Percentiles rank a stretch among this genome's conserved stretches.
Evolutionary conservation across 2,329 filamentous ascomycete genomes (phyloP).

Genomic region (Periconia sp.): DNA sequence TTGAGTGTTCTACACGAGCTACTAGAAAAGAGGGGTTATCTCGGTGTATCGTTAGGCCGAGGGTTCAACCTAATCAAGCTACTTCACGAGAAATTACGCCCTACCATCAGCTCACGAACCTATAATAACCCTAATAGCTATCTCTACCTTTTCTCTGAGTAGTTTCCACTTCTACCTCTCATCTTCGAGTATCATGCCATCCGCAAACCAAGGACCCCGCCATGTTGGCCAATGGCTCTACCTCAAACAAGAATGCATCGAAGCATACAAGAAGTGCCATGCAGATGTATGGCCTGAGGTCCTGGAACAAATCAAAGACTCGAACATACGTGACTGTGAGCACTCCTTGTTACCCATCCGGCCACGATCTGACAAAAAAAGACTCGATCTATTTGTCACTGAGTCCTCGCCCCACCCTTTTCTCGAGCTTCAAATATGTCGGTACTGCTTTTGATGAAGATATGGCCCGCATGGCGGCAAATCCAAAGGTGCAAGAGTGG

Average conservation of each 20-base stretch:
- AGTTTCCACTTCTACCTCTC: too few species aligned
- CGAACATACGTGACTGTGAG: conserved; percentile 72
- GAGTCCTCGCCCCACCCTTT: conserved; percentile 64
- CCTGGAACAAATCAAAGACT: conserved; percentile 74
- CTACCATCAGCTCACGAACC: too few species aligned
- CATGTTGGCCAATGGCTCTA: conserved; percentile 76
- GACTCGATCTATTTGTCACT: conserved; percentile 76
- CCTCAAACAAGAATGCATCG: conserved; percentile 69
- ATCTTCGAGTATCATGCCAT: too few species aligned
- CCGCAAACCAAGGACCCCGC: conserved; percentile 34
- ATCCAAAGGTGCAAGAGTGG: conserved; percentile 77
- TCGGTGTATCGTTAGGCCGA: too few species aligned
- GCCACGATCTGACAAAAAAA: too few species aligned
- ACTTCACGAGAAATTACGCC: too few species aligned
- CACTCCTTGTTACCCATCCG: conserved; percentile 51
- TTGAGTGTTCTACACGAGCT: too few species aligned
- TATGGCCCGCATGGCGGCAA: conserved; percentile 77
- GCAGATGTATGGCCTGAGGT: conserved; percentile 80
- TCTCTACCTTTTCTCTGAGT: too few species aligned
- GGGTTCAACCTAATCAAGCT: too few species aligned
- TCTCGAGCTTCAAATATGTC: conserved; percentile 80
- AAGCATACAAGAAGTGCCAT: conserved; percentile 76
- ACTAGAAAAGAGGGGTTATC: too few species aligned
- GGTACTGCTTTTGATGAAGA: conserved; percentile 74
- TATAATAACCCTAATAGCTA: too few species aligned